A percentile compares a stretch with the other conserved stretches of the same genome.
These are phyloP conservation scores for Cnidoscolus chayamansa DNA, from an alignment of 441 rosid species.

Conservation along the genomic window DNA sequence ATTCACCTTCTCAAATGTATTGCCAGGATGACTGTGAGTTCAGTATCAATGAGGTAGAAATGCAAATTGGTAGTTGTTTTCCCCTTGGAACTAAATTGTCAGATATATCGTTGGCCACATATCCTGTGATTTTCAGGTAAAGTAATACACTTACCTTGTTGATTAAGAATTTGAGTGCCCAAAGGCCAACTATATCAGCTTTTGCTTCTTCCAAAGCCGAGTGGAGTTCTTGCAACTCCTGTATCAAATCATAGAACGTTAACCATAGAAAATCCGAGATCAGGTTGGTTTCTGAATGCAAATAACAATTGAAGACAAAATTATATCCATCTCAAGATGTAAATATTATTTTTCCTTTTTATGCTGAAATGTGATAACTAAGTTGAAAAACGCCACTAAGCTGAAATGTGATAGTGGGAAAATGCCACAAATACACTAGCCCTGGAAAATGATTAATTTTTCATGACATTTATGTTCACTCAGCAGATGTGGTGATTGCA, in stretches of 20 bases:
- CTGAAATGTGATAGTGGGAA: too few relatives aligned
- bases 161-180: slow-evolving; percentile 88
- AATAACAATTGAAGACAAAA: neutral
- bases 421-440: neutral
- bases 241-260: slow-evolving; percentile 16
- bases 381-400: neutral
- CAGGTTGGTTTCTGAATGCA: neutral
- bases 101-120: neutral
- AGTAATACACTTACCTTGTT: slow-evolving; percentile 45
- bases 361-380: neutral
- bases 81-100: neutral
- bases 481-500: too few relatives aligned
- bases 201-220: slow-evolving; percentile 94
- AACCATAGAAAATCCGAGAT: slow-evolving; percentile 1
- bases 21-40: slow-evolving; percentile 2
- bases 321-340: neutral
- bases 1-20: neutral
- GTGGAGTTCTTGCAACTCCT: slow-evolving; percentile 94
- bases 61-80: neutral
- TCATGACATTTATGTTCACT: neutral
- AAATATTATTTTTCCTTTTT: neutral
- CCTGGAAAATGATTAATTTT: neutral
- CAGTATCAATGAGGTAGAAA: slow-evolving; percentile 1
- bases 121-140: neutral
- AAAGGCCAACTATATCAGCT: slow-evolving; percentile 97